Conservation (phyloP, 2,329 filamentous ascomycete genomes). For the Calcarisporium arbuscula region DNA sequence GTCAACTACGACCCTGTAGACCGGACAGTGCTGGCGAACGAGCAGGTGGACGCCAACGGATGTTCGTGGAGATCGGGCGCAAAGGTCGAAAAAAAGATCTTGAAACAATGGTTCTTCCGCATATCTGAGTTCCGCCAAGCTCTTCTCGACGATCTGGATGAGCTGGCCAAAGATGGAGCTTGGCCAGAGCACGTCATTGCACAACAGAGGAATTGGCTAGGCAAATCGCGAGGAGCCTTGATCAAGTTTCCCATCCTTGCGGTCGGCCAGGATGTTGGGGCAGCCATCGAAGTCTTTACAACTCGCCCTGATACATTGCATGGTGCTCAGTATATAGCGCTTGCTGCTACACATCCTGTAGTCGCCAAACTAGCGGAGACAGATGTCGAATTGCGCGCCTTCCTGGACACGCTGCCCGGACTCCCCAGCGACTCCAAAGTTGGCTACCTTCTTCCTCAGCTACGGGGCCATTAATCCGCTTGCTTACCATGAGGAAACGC, state of each 20-base stretch:
- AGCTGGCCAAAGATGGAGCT: conserved; percentile 52
- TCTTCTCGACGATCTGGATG: conserved; percentile 64
- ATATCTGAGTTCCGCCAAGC: conserved; percentile 74
- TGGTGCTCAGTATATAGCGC: conserved; percentile 76
- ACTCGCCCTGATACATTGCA: conserved; percentile 83
- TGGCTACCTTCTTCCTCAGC: conserved; percentile 59
- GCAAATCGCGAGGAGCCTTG: conserved; percentile 66
- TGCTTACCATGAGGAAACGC: conserved; percentile 44
- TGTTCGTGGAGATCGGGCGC: conserved; percentile 83
- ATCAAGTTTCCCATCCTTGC: conserved; percentile 62
- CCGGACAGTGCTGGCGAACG: conserved; percentile 83
- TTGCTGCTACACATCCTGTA: conserved; percentile 67
- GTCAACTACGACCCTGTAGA: conserved; percentile 92
- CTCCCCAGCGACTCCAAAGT: conserved; percentile 51
- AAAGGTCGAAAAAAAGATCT: conserved; percentile 68
- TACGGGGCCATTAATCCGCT: conserved; percentile 63
- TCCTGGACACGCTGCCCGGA: conserved; percentile 57
- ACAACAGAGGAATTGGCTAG: conserved; percentile 87
- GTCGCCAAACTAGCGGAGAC: conserved; percentile 54
- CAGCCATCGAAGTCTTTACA: conserved; percentile 68
- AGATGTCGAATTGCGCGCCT: conserved; percentile 58
- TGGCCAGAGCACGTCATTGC: conserved; percentile 81
- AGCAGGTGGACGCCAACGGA: conserved; percentile 84
- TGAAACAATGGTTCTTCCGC: conserved; percentile 87
- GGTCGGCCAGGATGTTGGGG: conserved; percentile 30